Conservation (phyloP, 225 moss, liverwort and hornwort species). For the Asterella californica region DNA sequence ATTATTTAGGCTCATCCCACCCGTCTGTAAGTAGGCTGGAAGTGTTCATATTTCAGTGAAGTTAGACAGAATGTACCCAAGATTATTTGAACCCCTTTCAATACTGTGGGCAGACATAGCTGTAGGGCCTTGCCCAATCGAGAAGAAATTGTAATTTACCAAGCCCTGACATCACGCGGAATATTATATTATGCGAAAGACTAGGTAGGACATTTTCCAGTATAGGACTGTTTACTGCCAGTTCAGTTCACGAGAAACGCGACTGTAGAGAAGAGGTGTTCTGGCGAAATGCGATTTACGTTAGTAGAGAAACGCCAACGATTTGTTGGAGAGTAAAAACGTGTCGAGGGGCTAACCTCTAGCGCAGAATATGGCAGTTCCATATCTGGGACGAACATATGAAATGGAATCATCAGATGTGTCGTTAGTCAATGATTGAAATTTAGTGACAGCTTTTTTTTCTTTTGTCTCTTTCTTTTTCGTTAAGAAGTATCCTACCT, state of each 20-base stretch:
- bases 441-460: too few species aligned
- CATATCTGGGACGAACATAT: too few species aligned
- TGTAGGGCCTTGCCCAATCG: background rate
- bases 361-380: too few species aligned
- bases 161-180: background rate
- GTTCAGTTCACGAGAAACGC: background rate
- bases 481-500: too few species aligned
- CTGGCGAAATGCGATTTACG: background rate
- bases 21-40: slow-evolving; percentile 8
- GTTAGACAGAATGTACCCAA: background rate
- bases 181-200: background rate
- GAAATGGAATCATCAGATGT: too few species aligned
- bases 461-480: too few species aligned
- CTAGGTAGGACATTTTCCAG: background rate
- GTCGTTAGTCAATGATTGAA: too few species aligned
- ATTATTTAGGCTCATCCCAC: slow-evolving; percentile 28
- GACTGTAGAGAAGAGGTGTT: background rate
- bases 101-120: slow-evolving; percentile 1
- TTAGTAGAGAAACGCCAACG: background rate
- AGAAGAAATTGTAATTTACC: slow-evolving; percentile 14
- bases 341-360: too few species aligned
- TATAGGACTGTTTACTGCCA: background rate
- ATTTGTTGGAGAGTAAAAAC: background rate
- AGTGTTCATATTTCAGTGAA: slow-evolving; percentile 11
- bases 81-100: slow-evolving; percentile 7